phyloP scores from a whole-genome alignment of 495 filamentous ascomycete species.

The Hypoxylon crocopeplum region DNA sequence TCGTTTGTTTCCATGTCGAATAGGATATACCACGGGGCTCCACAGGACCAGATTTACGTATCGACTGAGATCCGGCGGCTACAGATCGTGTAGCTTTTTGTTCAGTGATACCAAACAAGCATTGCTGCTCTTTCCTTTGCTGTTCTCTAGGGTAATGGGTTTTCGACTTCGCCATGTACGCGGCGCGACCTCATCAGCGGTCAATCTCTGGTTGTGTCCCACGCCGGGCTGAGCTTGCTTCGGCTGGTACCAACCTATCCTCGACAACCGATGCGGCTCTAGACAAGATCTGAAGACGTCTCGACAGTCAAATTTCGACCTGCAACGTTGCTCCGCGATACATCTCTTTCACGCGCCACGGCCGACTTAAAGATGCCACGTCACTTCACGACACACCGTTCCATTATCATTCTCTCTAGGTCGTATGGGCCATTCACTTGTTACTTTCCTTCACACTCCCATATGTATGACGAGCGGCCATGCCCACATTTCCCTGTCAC shows the following conservation, averaged over 20 bases:
- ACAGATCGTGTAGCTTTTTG: slow-evolving; percentile 6
- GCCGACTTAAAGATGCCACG: slow-evolving; percentile 28
- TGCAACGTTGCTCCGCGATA: slow-evolving; percentile 1
- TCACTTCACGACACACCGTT: slow-evolving; percentile 23
- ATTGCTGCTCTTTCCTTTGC: slow-evolving; percentile 5
- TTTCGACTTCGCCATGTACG: slow-evolving; percentile 6
- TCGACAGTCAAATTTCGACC: background rate
- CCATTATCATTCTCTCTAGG: slow-evolving; percentile 14
- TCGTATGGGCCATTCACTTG: slow-evolving; percentile 14
- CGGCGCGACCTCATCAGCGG: background rate
- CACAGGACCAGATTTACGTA: slow-evolving; percentile 19
- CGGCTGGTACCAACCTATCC: background rate
- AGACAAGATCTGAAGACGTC: background rate
- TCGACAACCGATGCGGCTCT: slow-evolving; percentile 2
- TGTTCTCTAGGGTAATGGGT: background rate
- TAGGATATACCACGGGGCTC: slow-evolving; percentile 28
- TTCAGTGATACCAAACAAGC: slow-evolving; percentile 6
- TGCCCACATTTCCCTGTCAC: slow-evolving; percentile 17
- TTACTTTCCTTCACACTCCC: slow-evolving; percentile 12
- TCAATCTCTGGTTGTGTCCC: background rate
- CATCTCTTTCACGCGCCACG: slow-evolving; percentile 23
- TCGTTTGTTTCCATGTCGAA: slow-evolving; percentile 26
- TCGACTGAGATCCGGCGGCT: slow-evolving; percentile 7
- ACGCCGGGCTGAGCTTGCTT: background rate
- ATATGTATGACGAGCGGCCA: slow-evolving; percentile 24